A percentile compares a stretch with the other conserved stretches of the same genome.
Evolutionary conservation across 441 rosid genomes (phyloP).

Genomic region (Adansonia madagascariensis): DNA sequence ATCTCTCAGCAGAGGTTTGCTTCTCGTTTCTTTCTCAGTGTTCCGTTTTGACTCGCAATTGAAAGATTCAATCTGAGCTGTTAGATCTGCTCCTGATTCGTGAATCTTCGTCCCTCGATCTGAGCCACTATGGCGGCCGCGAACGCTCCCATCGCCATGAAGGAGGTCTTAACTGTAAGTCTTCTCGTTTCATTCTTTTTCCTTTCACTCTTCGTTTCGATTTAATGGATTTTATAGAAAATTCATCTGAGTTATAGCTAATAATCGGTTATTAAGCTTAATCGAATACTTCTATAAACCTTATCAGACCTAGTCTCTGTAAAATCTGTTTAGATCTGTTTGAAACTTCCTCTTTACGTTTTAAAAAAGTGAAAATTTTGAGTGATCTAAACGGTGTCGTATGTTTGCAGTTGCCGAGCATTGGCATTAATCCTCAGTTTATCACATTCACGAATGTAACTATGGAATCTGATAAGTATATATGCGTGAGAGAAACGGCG

Average conservation of each 20-base stretch:
- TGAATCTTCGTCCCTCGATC: slow-evolving; percentile 46
- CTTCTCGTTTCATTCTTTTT: slow-evolving; percentile 30
- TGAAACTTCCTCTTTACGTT: slow-evolving; percentile 1
- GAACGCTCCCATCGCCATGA: slow-evolving; percentile 68
- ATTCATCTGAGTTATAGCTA: slow-evolving; percentile 32
- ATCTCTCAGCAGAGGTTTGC: slow-evolving; percentile 48
- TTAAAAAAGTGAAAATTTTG: slow-evolving; percentile 32
- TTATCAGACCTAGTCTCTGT: slow-evolving; percentile 25
- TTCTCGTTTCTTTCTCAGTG: slow-evolving; percentile 26
- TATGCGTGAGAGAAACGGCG: slow-evolving; percentile 82
- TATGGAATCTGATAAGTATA: slow-evolving; percentile 64
- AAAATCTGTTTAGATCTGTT: slow-evolving; percentile 38
- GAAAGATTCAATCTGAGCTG: slow-evolving; percentile 42
- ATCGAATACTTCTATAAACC: slow-evolving; percentile 16
- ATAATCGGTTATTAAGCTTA: slow-evolving; percentile 19
- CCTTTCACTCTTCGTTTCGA: not conserved
- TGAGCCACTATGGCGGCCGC: slow-evolving; percentile 66
- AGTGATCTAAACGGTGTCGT: slow-evolving; percentile 36
- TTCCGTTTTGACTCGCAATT: slow-evolving; percentile 31
- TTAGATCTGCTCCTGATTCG: slow-evolving; percentile 52
- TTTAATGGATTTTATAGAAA: slow-evolving; percentile 10
- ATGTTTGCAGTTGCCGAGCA: slow-evolving; percentile 50
- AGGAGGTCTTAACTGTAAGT: slow-evolving; percentile 66
- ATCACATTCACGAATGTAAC: slow-evolving; percentile 92
- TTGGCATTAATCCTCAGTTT: slow-evolving; percentile 86